Conservation (phyloP, 163 green algal genomes). For the Scenedesmus sp. region DNA sequence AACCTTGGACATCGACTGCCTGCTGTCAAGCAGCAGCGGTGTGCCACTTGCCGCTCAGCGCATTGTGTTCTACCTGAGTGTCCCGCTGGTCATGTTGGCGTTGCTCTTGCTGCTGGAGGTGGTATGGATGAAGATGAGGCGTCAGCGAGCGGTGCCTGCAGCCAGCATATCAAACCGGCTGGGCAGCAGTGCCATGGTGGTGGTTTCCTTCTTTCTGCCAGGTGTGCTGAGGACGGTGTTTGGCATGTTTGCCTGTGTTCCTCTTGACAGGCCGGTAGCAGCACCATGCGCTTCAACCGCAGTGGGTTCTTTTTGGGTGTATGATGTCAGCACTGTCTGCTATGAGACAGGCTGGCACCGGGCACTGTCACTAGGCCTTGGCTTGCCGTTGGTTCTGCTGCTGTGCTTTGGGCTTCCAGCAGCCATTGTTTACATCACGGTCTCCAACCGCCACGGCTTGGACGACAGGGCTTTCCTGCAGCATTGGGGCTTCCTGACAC, state of each 20-base stretch:
- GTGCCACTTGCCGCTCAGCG: neutral
- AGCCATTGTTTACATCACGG: neutral
- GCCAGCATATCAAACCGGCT: neutral
- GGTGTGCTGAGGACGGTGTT: neutral
- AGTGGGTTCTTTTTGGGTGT: neutral
- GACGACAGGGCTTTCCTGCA: neutral
- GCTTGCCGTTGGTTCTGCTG: neutral
- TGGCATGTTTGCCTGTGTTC: neutral
- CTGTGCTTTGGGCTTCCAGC: neutral
- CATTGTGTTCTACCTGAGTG: conserved; percentile 8
- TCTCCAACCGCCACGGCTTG: neutral
- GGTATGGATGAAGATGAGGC: neutral
- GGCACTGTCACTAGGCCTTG: neutral
- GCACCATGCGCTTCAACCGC: neutral
- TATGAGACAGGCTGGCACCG: neutral
- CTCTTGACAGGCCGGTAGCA: neutral
- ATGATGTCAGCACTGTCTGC: neutral
- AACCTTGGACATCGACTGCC: conserved; percentile 4
- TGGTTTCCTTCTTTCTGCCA: neutral
- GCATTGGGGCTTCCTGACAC: neutral
- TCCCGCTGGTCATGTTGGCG: neutral
- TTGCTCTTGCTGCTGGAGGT: conserved; percentile 11
- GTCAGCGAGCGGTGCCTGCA: neutral
- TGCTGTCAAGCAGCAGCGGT: neutral
- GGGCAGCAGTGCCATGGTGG: neutral